Percentiles rank a stretch among this genome's conserved stretches.
Evolutionary conservation across 2,329 filamentous ascomycete species (phyloP).

Genomic region (Fusarium bactridioides): DNA sequence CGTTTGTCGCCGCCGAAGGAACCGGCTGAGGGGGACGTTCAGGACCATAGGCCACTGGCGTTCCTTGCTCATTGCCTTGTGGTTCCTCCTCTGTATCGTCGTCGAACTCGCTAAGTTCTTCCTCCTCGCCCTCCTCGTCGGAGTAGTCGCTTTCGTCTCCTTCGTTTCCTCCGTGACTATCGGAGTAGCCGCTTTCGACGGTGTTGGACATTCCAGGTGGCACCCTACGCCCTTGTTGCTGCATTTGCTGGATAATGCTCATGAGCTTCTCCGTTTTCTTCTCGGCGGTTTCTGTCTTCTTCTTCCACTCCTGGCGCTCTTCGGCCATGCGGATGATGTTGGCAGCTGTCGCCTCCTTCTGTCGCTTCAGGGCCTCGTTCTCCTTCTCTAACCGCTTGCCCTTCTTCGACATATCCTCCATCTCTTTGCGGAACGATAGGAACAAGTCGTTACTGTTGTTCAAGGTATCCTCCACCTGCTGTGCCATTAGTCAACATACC

Average conservation of each 20-base stretch:
- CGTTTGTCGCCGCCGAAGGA: slow-evolving; percentile 51
- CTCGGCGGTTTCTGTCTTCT: slow-evolving; percentile 61
- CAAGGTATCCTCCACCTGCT: slow-evolving; percentile 93
- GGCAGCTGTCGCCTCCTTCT: slow-evolving; percentile 90
- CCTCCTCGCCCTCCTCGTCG: slow-evolving; percentile 69
- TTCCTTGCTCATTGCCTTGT: slow-evolving; percentile 47
- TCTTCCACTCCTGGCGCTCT: slow-evolving; percentile 84
- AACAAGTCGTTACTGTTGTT: slow-evolving; percentile 99
- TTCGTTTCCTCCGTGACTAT: slow-evolving; percentile 57
- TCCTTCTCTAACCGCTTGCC: slow-evolving; percentile 97
- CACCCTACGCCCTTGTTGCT: slow-evolving; percentile 86
- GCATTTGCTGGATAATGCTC: slow-evolving; percentile 95
- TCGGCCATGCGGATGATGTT: slow-evolving; percentile 98
- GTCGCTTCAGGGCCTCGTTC: slow-evolving; percentile 87
- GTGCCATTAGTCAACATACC: slow-evolving; percentile 40
- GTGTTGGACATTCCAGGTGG: slow-evolving; percentile 69
- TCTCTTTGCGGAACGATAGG: slow-evolving; percentile 95
- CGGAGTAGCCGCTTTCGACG: slow-evolving; percentile 67
- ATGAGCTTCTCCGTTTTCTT: slow-evolving; percentile 93
- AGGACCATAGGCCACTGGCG: slow-evolving; percentile 56
- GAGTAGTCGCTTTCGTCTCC: slow-evolving; percentile 70
- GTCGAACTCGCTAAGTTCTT: slow-evolving; percentile 71
- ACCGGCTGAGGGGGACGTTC: slow-evolving; percentile 55
- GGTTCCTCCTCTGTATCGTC: slow-evolving; percentile 65
- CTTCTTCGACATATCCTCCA: slow-evolving; percentile 99